Evolutionary conservation across 2,329 filamentous ascomycete species (phyloP).

Genomic region (Neocucurbitaria cava): DNA sequence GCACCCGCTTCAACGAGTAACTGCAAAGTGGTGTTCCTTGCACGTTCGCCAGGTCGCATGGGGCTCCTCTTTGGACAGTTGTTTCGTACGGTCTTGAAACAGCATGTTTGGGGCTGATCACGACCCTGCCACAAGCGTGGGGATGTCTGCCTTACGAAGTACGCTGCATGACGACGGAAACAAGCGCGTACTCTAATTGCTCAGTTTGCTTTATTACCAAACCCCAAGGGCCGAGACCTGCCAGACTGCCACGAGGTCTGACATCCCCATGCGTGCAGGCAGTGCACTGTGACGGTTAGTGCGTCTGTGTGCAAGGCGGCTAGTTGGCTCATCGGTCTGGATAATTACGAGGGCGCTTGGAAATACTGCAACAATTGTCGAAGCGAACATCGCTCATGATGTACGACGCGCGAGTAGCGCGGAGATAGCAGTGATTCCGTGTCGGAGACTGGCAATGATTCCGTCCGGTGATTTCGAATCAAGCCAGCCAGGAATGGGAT

Average conservation of each 20-base stretch:
- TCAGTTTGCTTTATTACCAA: slow-evolving; percentile 21
- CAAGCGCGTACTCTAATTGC: slow-evolving; percentile 18
- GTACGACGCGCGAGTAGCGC: slow-evolving; percentile 14
- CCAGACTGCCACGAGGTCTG: slow-evolving; percentile 34
- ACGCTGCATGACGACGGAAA: slow-evolving; percentile 34
- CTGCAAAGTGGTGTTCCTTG: neutral
- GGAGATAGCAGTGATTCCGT: slow-evolving; percentile 5
- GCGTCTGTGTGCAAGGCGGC: slow-evolving; percentile 22
- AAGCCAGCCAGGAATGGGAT: neutral
- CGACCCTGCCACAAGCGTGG: slow-evolving; percentile 8
- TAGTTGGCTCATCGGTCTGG: slow-evolving; percentile 24
- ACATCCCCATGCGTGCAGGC: slow-evolving; percentile 18
- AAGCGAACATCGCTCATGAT: slow-evolving; percentile 12
- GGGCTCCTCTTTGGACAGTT: slow-evolving; percentile 18
- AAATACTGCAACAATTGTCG: slow-evolving; percentile 11
- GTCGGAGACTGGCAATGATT: slow-evolving; percentile 7
- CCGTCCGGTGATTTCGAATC: neutral
- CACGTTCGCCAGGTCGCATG: slow-evolving; percentile 2
- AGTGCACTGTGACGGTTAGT: slow-evolving; percentile 10
- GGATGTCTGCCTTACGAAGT: slow-evolving; percentile 33
- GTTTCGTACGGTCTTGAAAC: slow-evolving; percentile 21
- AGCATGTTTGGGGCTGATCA: slow-evolving; percentile 17
- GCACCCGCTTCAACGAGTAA: neutral
- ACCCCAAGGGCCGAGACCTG: slow-evolving; percentile 25
- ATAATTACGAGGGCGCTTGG: slow-evolving; percentile 26